Conservation (phyloP, 257 asterid species). For the Solanum medicagineum region DNA sequence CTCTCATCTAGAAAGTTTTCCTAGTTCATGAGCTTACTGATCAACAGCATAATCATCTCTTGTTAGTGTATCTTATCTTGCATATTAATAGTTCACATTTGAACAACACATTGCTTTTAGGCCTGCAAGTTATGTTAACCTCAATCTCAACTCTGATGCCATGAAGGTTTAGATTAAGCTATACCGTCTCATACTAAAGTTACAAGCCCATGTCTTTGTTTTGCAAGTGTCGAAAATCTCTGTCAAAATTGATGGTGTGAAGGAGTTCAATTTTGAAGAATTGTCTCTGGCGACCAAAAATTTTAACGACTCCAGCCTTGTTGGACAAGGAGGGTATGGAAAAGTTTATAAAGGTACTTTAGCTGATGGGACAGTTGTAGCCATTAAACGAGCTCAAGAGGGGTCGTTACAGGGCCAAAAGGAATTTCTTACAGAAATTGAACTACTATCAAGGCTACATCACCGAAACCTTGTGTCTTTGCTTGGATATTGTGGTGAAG, state of each 20-base stretch:
- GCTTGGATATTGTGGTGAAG: constrained; percentile 85
- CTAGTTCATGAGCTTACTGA: not conserved
- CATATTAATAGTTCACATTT: not conserved
- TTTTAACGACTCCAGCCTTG: constrained; percentile 43
- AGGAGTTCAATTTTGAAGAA: constrained; percentile 57
- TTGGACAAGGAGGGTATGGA: constrained; percentile 98
- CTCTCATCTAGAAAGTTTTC: not conserved
- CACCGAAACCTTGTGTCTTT: constrained; percentile 84
- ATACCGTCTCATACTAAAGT: not conserved
- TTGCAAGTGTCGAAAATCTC: constrained; percentile 73
- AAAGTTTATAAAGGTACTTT: constrained; percentile 80
- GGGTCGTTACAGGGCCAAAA: constrained; percentile 93
- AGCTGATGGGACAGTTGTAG: constrained; percentile 69
- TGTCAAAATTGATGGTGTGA: constrained; percentile 76
- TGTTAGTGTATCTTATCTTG: not conserved
- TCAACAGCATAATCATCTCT: not conserved
- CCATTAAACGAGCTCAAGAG: constrained; percentile 87
- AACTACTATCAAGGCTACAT: constrained; percentile 80
- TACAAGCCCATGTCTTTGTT: not conserved
- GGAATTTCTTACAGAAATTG: constrained; percentile 93
- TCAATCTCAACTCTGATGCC: not conserved
- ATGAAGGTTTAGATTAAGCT: not conserved
- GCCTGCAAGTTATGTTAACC: not conserved
- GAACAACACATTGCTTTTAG: not conserved
- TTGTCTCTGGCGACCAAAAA: constrained; percentile 55